phyloP scores from a whole-genome alignment of 192 early-diverging fungal species.

The Coemansia reversa region DNA sequence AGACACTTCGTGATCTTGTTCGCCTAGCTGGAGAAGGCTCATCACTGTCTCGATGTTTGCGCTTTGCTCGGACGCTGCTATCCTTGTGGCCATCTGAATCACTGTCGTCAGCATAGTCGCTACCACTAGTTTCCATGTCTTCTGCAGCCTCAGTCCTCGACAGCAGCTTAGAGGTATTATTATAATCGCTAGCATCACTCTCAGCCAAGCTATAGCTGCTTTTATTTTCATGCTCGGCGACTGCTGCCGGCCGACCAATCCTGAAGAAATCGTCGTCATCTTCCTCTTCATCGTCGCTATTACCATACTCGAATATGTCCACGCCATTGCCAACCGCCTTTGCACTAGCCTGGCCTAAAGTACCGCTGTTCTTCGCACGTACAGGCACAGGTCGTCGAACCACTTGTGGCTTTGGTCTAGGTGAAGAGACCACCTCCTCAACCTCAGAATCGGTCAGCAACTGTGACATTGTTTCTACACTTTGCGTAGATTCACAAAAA shows the following conservation, averaged over 20 bases:
- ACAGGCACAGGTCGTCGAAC: constrained; percentile 17
- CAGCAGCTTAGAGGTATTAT: not conserved
- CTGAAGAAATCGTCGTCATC: constrained; percentile 25
- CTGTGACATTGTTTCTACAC: constrained; percentile 1
- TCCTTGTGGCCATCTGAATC: not conserved
- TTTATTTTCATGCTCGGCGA: not conserved
- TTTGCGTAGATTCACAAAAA: too few relatives aligned
- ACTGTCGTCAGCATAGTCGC: constrained; percentile 14
- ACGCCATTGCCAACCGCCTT: not conserved
- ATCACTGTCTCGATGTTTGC: constrained; percentile 7
- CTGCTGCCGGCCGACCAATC: not conserved
- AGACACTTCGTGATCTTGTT: constrained; percentile 44
- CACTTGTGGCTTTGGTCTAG: constrained; percentile 8
- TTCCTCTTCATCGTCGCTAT: constrained; percentile 19
- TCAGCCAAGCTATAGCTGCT: not conserved
- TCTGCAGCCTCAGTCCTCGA: not conserved
- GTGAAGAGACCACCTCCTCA: constrained; percentile 11
- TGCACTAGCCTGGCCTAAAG: not conserved
- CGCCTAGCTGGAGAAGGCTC: constrained; percentile 4
- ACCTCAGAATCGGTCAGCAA: constrained; percentile 27
- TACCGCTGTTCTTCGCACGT: not conserved
- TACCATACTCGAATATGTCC: too few relatives aligned
- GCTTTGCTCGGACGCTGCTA: not conserved
- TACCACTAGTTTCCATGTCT: not conserved
- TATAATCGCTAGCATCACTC: not conserved